These are phyloP conservation scores for Botryotinia calthae DNA, from an alignment of 2,329 filamentous ascomycete species.

Conservation along the genomic window DNA sequence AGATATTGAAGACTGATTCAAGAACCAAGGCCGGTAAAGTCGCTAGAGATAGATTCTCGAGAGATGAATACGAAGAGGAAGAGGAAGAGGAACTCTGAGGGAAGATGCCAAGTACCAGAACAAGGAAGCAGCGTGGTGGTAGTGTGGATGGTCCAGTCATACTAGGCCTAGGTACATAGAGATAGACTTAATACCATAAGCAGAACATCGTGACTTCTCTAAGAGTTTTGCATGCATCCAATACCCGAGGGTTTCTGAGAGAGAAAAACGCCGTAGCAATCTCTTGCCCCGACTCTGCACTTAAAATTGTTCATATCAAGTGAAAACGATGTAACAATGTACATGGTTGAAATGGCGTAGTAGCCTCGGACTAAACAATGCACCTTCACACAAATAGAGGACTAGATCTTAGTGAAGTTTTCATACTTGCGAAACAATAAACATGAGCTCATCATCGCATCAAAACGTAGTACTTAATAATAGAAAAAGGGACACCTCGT, in stretches of 20 bases:
- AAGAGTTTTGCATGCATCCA: neutral
- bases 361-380: neutral
- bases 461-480: neutral
- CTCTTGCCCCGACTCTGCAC: neutral
- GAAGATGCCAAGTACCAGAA: neutral
- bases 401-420: neutral
- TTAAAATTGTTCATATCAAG: neutral
- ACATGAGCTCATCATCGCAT: neutral
- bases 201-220: neutral
- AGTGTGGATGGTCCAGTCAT: neutral
- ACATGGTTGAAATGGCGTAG: neutral
- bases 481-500: fast-evolving
- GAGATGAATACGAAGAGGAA: neutral
- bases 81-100: neutral
- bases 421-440: neutral
- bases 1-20: neutral
- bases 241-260: no score
- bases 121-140: neutral
- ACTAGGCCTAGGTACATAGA: neutral
- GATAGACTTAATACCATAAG: neutral
- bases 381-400: neutral
- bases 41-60: neutral
- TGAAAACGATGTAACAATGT: neutral
- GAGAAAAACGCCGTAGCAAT: no score
- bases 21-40: neutral